phyloP scores from a whole-genome alignment of 2,329 filamentous ascomycete genomes.

The Aspergillus persii region DNA sequence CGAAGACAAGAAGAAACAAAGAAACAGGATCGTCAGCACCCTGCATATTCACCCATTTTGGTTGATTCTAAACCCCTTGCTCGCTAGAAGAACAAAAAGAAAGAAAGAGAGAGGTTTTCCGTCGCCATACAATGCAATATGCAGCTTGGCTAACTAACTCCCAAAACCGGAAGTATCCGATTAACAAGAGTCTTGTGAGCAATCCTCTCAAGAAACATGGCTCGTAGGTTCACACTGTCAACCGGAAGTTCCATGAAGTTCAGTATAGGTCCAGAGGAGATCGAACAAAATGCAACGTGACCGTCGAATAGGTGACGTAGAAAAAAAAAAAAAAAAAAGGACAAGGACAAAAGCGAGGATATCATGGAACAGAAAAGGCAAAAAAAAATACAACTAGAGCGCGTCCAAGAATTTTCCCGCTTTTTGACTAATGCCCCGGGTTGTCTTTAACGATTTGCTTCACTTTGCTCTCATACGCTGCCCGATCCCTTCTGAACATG shows the following conservation, averaged over 20 bases:
- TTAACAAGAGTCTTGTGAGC: background rate
- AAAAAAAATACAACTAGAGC: conserved; percentile 5
- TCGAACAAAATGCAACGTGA: background rate
- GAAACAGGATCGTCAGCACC: background rate
- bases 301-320: background rate
- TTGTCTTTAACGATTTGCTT: conserved; percentile 86
- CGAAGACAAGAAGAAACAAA: background rate
- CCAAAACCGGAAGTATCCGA: too few relatives aligned
- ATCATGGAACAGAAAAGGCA: conserved; percentile 13
- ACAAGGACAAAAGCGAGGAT: background rate
- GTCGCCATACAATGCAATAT: background rate
- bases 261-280: background rate
- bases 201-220: background rate
- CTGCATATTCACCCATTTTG: conserved; percentile 2
- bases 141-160: background rate
- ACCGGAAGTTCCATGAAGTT: background rate
- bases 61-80: conserved; percentile 5
- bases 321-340: background rate
- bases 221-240: background rate
- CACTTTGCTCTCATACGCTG: conserved; percentile 85
- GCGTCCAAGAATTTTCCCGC: background rate
- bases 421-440: conserved; percentile 61
- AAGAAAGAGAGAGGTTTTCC: background rate
- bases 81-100: conserved; percentile 2
- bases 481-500: conserved; percentile 84